phyloP scores from a whole-genome alignment of 2,329 filamentous ascomycete species.

The Didymella exigua region DNA sequence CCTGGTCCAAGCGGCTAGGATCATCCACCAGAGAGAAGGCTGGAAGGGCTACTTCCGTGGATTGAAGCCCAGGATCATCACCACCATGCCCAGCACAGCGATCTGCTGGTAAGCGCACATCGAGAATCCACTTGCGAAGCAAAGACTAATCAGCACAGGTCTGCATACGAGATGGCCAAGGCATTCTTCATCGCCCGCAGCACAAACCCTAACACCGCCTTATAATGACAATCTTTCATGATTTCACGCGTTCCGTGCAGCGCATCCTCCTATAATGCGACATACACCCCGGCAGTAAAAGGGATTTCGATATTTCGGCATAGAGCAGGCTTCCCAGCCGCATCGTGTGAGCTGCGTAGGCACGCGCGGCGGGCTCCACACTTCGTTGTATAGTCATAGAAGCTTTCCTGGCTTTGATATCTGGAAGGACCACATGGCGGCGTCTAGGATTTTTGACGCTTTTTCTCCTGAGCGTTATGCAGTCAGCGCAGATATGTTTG shows the following conservation, averaged over 20 bases:
- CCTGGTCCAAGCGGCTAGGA: constrained; percentile 75
- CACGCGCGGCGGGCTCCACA: constrained; percentile 25
- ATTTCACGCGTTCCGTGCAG: constrained; percentile 8
- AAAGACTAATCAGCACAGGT: constrained; percentile 50
- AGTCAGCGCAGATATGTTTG: constrained; percentile 34
- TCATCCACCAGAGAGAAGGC: constrained; percentile 85
- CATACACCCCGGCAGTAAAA: constrained; percentile 19
- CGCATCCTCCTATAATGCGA: constrained; percentile 17
- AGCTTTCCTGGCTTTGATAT: constrained; percentile 26
- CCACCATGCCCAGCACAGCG: constrained; percentile 98
- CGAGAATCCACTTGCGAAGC: neutral
- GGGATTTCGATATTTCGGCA: constrained; percentile 24
- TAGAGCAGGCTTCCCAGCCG: constrained; percentile 15
- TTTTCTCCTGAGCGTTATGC: constrained; percentile 30
- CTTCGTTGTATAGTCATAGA: constrained; percentile 39
- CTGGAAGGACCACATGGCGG: constrained; percentile 34
- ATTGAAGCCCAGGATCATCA: constrained; percentile 86
- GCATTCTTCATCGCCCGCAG: constrained; percentile 64
- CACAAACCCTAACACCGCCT: constrained; percentile 34
- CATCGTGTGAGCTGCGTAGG: constrained; percentile 21
- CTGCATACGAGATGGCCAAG: constrained; percentile 71
- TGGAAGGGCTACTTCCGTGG: constrained; percentile 90
- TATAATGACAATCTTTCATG: constrained; percentile 19
- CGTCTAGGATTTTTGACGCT: constrained; percentile 33
- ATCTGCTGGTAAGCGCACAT: constrained; percentile 81